phyloP scores from a whole-genome alignment of 306 rosid species.

The Trichosanthes cucumerina region DNA sequence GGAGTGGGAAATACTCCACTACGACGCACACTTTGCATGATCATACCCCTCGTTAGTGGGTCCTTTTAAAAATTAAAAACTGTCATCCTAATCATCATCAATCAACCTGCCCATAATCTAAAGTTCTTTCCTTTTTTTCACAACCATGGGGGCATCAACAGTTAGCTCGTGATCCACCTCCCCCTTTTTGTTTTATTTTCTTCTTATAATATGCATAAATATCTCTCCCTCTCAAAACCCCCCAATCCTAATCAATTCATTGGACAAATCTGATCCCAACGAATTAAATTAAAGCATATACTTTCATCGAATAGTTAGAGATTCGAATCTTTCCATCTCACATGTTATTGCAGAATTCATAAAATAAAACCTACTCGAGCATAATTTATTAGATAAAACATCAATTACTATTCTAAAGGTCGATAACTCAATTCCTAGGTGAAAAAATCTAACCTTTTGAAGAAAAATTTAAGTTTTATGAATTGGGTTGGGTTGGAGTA shows the following conservation, averaged over 20 bases:
- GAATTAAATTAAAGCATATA: too few relatives aligned
- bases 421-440: too few relatives aligned
- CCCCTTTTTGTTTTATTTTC: neutral
- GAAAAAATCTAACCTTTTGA: too few relatives aligned
- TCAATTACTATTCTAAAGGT: too few relatives aligned
- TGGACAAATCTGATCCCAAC: neutral
- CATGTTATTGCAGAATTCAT: too few relatives aligned
- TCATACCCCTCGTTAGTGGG: too few relatives aligned
- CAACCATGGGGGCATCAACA: neutral
- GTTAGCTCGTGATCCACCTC: neutral
- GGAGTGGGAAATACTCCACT: neutral
- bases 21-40: conserved; percentile 28
- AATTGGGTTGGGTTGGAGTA: neutral
- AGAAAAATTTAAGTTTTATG: too few relatives aligned
- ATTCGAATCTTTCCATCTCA: too few relatives aligned
- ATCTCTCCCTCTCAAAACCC: neutral
- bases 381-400: too few relatives aligned
- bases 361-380: too few relatives aligned
- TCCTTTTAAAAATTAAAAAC: too few relatives aligned
- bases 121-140: neutral
- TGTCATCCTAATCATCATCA: neutral
- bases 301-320: too few relatives aligned
- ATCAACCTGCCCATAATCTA: neutral
- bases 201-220: neutral
- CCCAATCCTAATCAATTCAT: neutral